Conservation (phyloP, 1,284 basidiomycete genomes). For the Cutaneotrichosporon cutaneum region DNA sequence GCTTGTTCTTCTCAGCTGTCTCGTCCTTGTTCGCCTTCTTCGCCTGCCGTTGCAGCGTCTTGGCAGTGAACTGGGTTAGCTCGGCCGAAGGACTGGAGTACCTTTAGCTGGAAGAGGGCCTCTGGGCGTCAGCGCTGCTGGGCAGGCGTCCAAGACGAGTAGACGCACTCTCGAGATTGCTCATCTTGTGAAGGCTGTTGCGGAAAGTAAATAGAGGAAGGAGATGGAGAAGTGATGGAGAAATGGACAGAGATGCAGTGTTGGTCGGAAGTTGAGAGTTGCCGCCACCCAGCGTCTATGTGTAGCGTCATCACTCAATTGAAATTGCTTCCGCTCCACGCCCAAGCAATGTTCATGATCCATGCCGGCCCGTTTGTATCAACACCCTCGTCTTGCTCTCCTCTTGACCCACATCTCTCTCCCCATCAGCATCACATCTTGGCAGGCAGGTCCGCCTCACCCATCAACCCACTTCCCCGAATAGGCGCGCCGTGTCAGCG, state of each 20-base stretch:
- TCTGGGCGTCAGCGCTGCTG: conserved; percentile 59
- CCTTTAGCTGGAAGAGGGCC: conserved; percentile 93
- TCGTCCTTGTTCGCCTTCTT: conserved; percentile 97
- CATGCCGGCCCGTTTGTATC: background rate
- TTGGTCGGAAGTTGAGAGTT: background rate
- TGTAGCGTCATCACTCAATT: background rate
- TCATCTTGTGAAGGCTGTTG: conserved; percentile 59
- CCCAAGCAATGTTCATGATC: background rate
- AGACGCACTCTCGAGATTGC: conserved; percentile 80
- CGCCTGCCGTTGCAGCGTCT: conserved; percentile 84
- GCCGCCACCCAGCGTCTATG: conserved; percentile 2
- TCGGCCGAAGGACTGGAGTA: conserved; percentile 33
- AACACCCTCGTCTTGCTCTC: background rate
- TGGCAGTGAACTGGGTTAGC: conserved; percentile 81
- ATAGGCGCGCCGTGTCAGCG: too few relatives aligned
- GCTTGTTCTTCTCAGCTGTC: conserved; percentile 72
- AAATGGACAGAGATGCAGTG: background rate
- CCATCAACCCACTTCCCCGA: too few relatives aligned
- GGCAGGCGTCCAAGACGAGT: background rate
- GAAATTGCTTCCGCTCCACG: conserved; percentile 4
- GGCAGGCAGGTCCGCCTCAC: background rate
- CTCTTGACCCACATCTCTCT: too few relatives aligned
- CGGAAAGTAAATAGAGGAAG: background rate
- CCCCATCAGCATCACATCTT: background rate
- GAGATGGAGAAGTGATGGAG: background rate